Base-by-base conservation (phyloP, 2,329 filamentous ascomycete species). In the Cordyceps fumosorosea region DNA sequence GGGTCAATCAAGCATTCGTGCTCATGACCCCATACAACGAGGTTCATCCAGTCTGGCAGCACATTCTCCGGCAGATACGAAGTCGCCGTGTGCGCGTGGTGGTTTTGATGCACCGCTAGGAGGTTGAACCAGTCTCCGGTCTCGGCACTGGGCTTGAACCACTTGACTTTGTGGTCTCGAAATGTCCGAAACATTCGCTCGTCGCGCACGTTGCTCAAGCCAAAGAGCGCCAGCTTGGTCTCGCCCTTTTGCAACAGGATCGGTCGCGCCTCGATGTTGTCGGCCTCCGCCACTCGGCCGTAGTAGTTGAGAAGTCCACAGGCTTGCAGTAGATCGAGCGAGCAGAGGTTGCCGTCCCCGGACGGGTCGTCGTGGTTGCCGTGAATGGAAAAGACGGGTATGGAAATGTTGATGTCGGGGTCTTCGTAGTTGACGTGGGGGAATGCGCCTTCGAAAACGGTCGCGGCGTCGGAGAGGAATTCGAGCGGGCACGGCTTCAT, bases 341-440 rank as follows among this genome's bases (percentile, higher is more conserved):
- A 93, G 65, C 95, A 96, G 66, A 89, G 88, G 72, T 96, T 91
- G 12, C 93, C 95, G 69, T 97, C 93, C 11, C 95, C 95, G n/a
- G 93, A 96, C 0, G 95, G 95, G 72, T 99, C 95, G 71, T 99
- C 95, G 72, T 99, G 95, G 70, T 99, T 99, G 52, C 95, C 95
- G 69, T 99, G 96, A 47, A 99, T 99, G 0, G 93, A 96, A 72
- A 99, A 99, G 32, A 99, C 92, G 0, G 95, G 95, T 62, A 98
- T 97, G 1, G 93, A 91, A 64, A 99, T 86, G 70, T 99, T 99
- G 75, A 99, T 97, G 69, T 99, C 91, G 26, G 91, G 86, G 70
- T 99, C 95, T 75, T 98, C 92, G 75, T 99, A 99, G 75, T 99
- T 99, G 75, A 96, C 93, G 73, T 97, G 90, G 56, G 91, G 88